phyloP scores from a whole-genome alignment of 192 early-diverging fungal species.

The Umbelopsis sp. region DNA sequence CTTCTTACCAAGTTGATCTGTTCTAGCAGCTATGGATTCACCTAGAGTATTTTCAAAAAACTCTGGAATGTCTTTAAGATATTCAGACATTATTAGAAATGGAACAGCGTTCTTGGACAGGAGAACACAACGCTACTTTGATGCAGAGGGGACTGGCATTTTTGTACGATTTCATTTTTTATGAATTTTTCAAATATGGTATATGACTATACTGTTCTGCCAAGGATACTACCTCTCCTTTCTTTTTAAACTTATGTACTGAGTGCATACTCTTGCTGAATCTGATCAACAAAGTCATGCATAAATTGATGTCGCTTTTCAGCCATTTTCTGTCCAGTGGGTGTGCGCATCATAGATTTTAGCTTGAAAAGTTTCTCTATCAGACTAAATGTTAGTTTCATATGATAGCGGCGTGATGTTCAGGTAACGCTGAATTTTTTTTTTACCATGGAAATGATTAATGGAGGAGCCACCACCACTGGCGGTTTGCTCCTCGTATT shows the following conservation, averaged over 20 bases:
- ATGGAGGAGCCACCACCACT: conserved; percentile 57
- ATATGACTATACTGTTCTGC: too few species aligned
- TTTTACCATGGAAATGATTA: conserved; percentile 67
- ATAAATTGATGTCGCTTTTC: conserved; percentile 61
- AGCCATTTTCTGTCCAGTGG: conserved; percentile 54
- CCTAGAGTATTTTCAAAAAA: conserved; percentile 93
- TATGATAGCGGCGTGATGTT: background rate
- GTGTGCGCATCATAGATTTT: conserved; percentile 67
- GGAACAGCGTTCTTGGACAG: conserved; percentile 8
- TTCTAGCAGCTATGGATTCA: conserved; percentile 84
- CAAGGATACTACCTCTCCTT: too few species aligned
- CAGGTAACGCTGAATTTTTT: background rate
- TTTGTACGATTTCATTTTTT: background rate
- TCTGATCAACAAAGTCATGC: conserved; percentile 55
- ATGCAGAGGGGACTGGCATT: conserved; percentile 13
- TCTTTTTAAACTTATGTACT: background rate
- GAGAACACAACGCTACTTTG: background rate
- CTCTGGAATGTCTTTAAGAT: conserved; percentile 88
- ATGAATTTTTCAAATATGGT: too few species aligned
- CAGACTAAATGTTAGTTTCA: conserved; percentile 15
- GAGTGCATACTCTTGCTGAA: conserved; percentile 53
- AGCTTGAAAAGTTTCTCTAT: conserved; percentile 70
- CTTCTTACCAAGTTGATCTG: conserved; percentile 85
- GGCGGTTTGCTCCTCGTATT: conserved; percentile 55
- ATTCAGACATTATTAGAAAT: conserved; percentile 52